Conservation (phyloP, 2,329 filamentous ascomycete species). For the Claviceps sp. region DNA sequence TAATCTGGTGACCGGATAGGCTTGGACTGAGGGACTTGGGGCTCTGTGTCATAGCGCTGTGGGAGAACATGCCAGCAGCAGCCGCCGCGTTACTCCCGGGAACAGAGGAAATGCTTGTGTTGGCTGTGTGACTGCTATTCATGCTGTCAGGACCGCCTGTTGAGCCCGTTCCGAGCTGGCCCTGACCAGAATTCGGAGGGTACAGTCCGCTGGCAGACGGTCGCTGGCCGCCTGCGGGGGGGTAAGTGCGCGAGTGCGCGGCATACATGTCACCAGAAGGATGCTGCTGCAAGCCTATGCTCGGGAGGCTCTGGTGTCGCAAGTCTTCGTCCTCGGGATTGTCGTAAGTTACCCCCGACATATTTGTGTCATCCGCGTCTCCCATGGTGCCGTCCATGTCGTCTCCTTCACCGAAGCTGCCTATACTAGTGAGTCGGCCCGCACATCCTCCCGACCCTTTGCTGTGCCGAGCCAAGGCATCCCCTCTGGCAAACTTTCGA, state of each 20-base stretch:
- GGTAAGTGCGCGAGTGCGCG: conserved; percentile 65
- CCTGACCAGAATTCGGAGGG: conserved; percentile 46
- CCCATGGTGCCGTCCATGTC: conserved; percentile 43
- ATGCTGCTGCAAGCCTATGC: conserved; percentile 55
- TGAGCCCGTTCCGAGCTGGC: conserved; percentile 36
- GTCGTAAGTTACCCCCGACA: conserved; percentile 44
- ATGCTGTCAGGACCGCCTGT: conserved; percentile 32
- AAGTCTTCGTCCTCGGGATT: conserved; percentile 47
- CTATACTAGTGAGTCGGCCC: conserved; percentile 75
- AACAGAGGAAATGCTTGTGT: conserved; percentile 35
- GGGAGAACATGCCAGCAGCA: conserved; percentile 51
- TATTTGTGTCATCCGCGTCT: conserved; percentile 41
- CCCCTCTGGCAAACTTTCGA: conserved; percentile 85
- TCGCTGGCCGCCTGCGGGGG: conserved; percentile 44
- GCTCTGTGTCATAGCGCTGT: conserved; percentile 68
- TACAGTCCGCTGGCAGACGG: conserved; percentile 42
- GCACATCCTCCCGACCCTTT: conserved; percentile 94
- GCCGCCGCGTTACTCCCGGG: conserved; percentile 32
- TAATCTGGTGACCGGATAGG: conserved; percentile 37
- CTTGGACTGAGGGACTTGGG: conserved; percentile 72
- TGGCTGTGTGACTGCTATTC: conserved; percentile 30
- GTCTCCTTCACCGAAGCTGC: conserved; percentile 67
- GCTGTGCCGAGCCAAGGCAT: conserved; percentile 86
- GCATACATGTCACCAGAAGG: conserved; percentile 42
- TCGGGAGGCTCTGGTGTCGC: conserved; percentile 57